phyloP scores from a whole-genome alignment of 2,329 filamentous ascomycete genomes.

The Colletotrichum coccodes region DNA sequence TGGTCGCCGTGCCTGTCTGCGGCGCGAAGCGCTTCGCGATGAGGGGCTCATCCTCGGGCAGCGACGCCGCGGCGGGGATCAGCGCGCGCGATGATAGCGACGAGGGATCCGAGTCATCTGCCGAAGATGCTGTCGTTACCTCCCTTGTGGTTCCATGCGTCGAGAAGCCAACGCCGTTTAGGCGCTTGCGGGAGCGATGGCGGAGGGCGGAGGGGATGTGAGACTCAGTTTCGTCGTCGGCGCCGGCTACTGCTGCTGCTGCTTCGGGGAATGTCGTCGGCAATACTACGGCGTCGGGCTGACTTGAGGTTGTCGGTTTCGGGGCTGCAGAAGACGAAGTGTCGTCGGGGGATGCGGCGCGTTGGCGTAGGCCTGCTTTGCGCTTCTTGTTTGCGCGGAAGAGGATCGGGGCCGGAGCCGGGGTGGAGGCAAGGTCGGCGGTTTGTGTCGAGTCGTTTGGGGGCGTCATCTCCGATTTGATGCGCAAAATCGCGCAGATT shows the following conservation, averaged over 20 bases:
- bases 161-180: slow-evolving; percentile 68
- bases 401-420: slow-evolving; percentile 47
- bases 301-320: neutral
- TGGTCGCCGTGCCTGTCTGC: slow-evolving; percentile 72
- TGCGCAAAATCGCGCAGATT: neutral
- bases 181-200: slow-evolving; percentile 59
- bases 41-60: slow-evolving; percentile 36
- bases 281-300: slow-evolving; percentile 11
- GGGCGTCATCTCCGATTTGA: slow-evolving; percentile 35
- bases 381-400: slow-evolving; percentile 70
- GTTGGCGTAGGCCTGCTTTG: slow-evolving; percentile 65
- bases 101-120: slow-evolving; percentile 39
- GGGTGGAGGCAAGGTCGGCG: slow-evolving; percentile 16
- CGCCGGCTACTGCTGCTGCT: slow-evolving; percentile 19
- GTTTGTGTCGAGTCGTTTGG: slow-evolving; percentile 34
- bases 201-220: slow-evolving; percentile 42
- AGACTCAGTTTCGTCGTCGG: slow-evolving; percentile 22
- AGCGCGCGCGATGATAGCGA: slow-evolving; percentile 17
- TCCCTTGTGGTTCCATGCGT: slow-evolving; percentile 37
- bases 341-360: slow-evolving; percentile 43
- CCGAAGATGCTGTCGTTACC: slow-evolving; percentile 36
- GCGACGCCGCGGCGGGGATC: slow-evolving; percentile 45
- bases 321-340: slow-evolving; percentile 1
- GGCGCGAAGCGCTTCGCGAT: slow-evolving; percentile 70
- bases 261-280: slow-evolving; percentile 13